phyloP scores from a whole-genome alignment of 2,329 filamentous ascomycete genomes.

The Peltaster fructicola region DNA sequence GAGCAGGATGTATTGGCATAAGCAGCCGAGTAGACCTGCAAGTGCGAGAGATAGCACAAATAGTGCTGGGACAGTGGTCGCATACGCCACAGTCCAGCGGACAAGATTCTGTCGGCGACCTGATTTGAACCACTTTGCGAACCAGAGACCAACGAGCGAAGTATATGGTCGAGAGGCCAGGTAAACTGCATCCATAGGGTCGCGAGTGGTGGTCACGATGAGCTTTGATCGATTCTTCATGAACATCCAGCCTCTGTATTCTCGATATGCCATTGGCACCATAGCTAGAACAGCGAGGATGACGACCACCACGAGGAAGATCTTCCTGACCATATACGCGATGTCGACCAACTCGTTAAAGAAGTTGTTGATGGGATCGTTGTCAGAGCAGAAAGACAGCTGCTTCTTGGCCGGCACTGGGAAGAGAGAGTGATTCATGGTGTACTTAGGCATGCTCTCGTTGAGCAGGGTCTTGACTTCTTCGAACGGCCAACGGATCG shows the following conservation, averaged over 20 bases:
- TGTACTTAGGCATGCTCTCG: slow-evolving; percentile 51
- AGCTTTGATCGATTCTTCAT: slow-evolving; percentile 54
- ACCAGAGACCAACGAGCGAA: slow-evolving; percentile 50
- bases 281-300: slow-evolving; percentile 56
- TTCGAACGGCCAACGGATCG: slow-evolving; percentile 66
- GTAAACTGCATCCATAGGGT: slow-evolving; percentile 78
- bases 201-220: slow-evolving; percentile 47
- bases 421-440: slow-evolving; percentile 61
- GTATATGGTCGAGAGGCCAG: slow-evolving; percentile 69
- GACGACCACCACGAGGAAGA: slow-evolving; percentile 59
- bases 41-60: slow-evolving; percentile 70
- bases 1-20: slow-evolving; percentile 70
- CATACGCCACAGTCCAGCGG: slow-evolving; percentile 73
- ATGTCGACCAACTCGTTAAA: slow-evolving; percentile 55
- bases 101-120: slow-evolving; percentile 50
- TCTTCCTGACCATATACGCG: slow-evolving; percentile 49
- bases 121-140: slow-evolving; percentile 47
- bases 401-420: slow-evolving; percentile 69
- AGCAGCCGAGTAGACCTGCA: slow-evolving; percentile 64
- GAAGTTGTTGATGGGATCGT: slow-evolving; percentile 66
- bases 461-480: slow-evolving; percentile 60
- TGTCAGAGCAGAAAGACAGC: slow-evolving; percentile 75
- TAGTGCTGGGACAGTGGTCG: slow-evolving; percentile 68
- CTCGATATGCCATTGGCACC: slow-evolving; percentile 61
- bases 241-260: slow-evolving; percentile 58